phyloP scores from a whole-genome alignment of 331 rosid genomes.

The Spiraea crenata region DNA sequence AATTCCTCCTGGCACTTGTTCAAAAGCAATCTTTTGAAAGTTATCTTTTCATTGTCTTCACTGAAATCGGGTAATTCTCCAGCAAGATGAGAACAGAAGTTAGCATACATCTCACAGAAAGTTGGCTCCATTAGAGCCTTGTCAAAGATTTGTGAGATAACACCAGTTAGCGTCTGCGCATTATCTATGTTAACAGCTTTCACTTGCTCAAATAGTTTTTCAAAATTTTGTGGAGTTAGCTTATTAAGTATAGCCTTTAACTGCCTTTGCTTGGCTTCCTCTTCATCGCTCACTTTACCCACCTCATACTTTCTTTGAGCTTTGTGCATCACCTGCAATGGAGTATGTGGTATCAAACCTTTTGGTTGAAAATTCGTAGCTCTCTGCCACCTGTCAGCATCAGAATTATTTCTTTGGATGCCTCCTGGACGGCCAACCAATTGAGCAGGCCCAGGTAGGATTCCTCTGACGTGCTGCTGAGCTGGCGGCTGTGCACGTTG shows the following conservation, averaged over 20 bases:
- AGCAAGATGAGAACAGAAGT: conserved; percentile 78
- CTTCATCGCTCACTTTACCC: conserved; percentile 74
- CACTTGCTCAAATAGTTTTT: conserved; percentile 88
- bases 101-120: conserved; percentile 98
- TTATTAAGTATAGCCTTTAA: conserved; percentile 84
- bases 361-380: conserved; percentile 62
- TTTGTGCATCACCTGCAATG: conserved; percentile 77
- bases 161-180: conserved; percentile 69
- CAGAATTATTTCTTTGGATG: conserved; percentile 59
- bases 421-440: conserved; percentile 66
- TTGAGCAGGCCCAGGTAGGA: conserved; percentile 75
- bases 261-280: conserved; percentile 81
- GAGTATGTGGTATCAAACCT: conserved; percentile 80
- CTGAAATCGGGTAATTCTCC: conserved; percentile 74
- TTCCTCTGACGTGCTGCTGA: conserved; percentile 60
- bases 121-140: conserved; percentile 97
- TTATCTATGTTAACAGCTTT: conserved; percentile 84
- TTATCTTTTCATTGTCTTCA: conserved; percentile 75
- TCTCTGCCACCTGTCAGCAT: conserved; percentile 91
- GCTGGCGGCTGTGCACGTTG: conserved; percentile 58
- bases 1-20: conserved; percentile 97
- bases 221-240: conserved; percentile 94
- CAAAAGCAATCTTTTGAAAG: conserved; percentile 76
- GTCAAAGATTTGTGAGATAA: conserved; percentile 93
- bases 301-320: conserved; percentile 91